Evolutionary conservation across 495 filamentous ascomycete genomes (phyloP).

Genomic region (Delitschia confertaspora): DNA sequence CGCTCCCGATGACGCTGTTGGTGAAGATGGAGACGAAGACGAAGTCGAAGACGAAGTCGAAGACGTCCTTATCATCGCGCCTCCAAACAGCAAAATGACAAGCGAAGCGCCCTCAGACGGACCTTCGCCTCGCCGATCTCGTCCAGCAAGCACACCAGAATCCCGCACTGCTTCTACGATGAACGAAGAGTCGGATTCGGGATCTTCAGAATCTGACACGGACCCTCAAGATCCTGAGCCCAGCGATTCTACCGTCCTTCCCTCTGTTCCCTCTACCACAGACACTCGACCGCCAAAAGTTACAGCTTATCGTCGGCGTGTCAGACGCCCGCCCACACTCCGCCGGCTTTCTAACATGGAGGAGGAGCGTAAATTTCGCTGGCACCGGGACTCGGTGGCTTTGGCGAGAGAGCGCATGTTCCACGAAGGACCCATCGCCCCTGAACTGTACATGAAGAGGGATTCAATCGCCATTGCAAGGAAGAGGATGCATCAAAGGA

Average conservation of each 20-base stretch:
- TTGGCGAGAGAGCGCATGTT: constrained; percentile 16
- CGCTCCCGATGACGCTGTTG: constrained; percentile 12
- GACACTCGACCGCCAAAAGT: not conserved
- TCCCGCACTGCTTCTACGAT: constrained; percentile 7
- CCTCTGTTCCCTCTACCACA: not conserved
- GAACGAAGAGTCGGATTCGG: not conserved
- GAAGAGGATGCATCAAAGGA: constrained; percentile 19
- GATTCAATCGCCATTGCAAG: constrained; percentile 19
- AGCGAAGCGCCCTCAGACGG: constrained; percentile 9
- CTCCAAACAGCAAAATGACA: constrained; percentile 17
- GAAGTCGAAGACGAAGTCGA: constrained; percentile 13
- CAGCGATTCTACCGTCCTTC: not conserved
- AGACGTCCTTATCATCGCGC: constrained; percentile 7
- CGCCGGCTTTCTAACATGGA: constrained; percentile 15
- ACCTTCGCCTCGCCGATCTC: no score
- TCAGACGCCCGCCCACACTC: constrained; percentile 1
- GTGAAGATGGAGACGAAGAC: not conserved
- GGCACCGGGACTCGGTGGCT: constrained; percentile 21
- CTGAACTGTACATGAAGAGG: constrained; percentile 17
- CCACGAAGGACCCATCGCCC: constrained; percentile 10
- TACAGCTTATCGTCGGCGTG: not conserved
- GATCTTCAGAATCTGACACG: not conserved
- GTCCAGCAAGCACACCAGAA: not conserved
- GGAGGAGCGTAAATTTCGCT: constrained; percentile 12
- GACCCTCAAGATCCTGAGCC: not conserved